Base-by-base conservation (phyloP, 2,329 filamentous ascomycete genomes). In the Diaporthe batatas region DNA sequence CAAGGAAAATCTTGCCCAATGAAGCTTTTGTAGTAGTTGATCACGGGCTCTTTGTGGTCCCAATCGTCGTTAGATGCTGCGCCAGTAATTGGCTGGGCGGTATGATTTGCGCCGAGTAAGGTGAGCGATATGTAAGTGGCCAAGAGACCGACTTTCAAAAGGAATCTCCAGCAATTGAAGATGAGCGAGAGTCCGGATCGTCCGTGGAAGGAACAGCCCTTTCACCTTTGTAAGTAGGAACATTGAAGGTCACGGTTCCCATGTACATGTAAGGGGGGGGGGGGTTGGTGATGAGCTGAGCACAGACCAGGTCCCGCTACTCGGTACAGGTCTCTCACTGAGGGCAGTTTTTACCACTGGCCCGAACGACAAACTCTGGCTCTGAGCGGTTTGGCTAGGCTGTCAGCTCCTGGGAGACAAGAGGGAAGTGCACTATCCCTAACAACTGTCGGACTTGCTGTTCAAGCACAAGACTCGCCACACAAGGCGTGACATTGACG, bases 271-370 rank as follows among this genome's bases (percentile, higher is more conserved):
- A 11, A 10, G 10, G 10, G 34, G 34, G 34, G 34, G 7, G 34
- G 36, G 36, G 47, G 62, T 21, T 21, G 44, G 44, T 67, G 62
- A 67, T 67, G 62, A 67, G 62, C 44, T 67, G 53, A 67, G 62
- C 62, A 67, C 62, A 67, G 62, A 51, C 62, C 62, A 67, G 29
- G 18, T 39, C 18, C 32, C 25, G 32, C 62, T 51, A 21, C 29
- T 29, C 29, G 2, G 29, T 29, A 47, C 58, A 47, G 58, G 32
- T 14, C 62, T 39, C 32, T 53, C 62, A 67, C 14, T 67, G 12
- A 25, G 1, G 25, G 44, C 62, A 53, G 36, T 53, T 67, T 67
- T 67, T 23, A 39, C 8, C 32, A 67, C 32, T 21, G 36, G 29
- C 12, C 29, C 12, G 51, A 53, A 25, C 29, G 8, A 67, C 62